A percentile compares a stretch with the other conserved stretches of the same genome.
These are phyloP conservation scores for Sarocladiaceae sp. DNA, from an alignment of 2,329 filamentous ascomycete genomes.

Conservation along the genomic window DNA sequence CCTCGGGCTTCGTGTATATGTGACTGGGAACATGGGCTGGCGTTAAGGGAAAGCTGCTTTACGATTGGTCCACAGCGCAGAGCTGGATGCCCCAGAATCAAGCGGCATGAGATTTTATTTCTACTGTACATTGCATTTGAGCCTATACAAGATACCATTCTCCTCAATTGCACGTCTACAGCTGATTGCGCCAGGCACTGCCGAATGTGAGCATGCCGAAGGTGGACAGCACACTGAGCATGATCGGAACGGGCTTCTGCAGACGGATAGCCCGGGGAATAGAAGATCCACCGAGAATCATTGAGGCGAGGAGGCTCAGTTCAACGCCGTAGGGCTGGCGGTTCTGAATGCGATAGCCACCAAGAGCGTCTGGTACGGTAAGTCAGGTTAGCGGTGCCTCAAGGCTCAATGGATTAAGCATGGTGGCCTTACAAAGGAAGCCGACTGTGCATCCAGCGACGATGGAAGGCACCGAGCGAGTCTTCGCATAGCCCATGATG, in stretches of 20 bases:
- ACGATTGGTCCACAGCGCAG: not conserved
- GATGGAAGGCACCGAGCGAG: slow-evolving; percentile 81
- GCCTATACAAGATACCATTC: slow-evolving; percentile 4
- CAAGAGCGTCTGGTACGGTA: slow-evolving; percentile 58
- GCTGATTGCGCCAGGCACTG: slow-evolving; percentile 51
- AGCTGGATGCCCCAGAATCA: not conserved
- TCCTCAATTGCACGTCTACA: slow-evolving; percentile 21
- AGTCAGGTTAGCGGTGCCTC: slow-evolving; percentile 10
- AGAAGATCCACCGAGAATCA: slow-evolving; percentile 78
- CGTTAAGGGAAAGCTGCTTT: not conserved
- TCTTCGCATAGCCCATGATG: slow-evolving; percentile 79
- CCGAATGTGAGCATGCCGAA: slow-evolving; percentile 81
- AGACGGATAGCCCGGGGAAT: slow-evolving; percentile 83
- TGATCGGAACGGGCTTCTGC: slow-evolving; percentile 78
- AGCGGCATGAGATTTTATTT: not conserved
- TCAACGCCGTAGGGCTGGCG: slow-evolving; percentile 79
- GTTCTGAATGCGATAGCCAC: slow-evolving; percentile 75
- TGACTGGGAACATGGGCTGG: not conserved
- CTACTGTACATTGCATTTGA: slow-evolving; percentile 6
- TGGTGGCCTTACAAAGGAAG: slow-evolving; percentile 44
- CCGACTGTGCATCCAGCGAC: slow-evolving; percentile 83
- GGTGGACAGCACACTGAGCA: slow-evolving; percentile 72
- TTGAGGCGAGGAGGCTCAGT: slow-evolving; percentile 79
- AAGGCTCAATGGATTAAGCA: too few relatives aligned
- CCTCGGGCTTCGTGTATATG: not conserved